Evolutionary conservation across 305 asterid species (phyloP), one percentile per base, ranked within the genome.

Genomic region (Fraxinus nigra): DNA sequence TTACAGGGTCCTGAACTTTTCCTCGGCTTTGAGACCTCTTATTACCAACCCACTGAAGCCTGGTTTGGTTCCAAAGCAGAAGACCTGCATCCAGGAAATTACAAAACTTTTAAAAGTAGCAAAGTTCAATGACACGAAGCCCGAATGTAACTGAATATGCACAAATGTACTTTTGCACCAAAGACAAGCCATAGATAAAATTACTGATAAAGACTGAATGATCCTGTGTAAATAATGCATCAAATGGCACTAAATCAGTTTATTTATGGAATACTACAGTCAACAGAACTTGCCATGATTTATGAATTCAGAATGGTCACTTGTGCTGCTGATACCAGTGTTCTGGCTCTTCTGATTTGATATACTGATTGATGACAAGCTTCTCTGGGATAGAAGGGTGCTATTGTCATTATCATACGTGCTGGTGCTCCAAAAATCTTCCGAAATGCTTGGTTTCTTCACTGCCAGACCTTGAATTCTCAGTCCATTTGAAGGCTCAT

Each of bases 351-450:
- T 87, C 82, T 82, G 94, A 88, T 87, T 92, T 7, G 98, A 87
- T 82, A 84, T 48, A 78, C 93, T 93, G 85, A 91, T 84, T 4
- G 98, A 92, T 30, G 98, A 92, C 75, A 81, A 61, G 88, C 97
- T 93, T 88, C 93, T 90, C 82, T 92, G 97, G 26, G 97, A 93
- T 83, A 87, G 98, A 84, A 89, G 75, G 14, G 90, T 37, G 84
- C 91, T 87, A 80, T 80, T 87, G 40, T 93, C 98, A 85, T 91
- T 35, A 67, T 93, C 94, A 59, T 89, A 87, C 3, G 98, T 89
- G 89, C 98, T 93, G 77, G 95, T 89, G 90, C 98, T 93, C 95
- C 98, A 92, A 79, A 92, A 92, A 88, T 87, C 98, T 46, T 93
- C 97, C 0, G 95, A 87, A 72, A 93, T 61, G 83, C 89, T 85